Conservation (phyloP, 2,329 filamentous ascomycete genomes). For the Trichoderma harzianum region DNA sequence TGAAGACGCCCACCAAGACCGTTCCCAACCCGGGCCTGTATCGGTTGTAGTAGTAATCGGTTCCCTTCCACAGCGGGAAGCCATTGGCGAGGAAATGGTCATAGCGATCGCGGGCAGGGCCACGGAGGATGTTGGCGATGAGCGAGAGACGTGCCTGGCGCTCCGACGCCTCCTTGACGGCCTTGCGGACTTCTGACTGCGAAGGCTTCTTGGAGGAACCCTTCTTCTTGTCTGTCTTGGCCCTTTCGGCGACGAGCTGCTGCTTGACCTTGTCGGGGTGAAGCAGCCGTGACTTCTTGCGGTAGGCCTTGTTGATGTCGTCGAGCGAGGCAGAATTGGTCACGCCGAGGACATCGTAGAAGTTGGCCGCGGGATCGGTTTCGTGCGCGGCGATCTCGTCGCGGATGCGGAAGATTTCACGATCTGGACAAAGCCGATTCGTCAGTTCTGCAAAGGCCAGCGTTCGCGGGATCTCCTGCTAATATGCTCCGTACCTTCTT, state of each 20-base stretch:
- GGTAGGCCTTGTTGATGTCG: constrained; percentile 91
- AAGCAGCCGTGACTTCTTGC: constrained; percentile 75
- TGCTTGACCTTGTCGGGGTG: constrained; percentile 97
- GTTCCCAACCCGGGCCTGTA: constrained; percentile 88
- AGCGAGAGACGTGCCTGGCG: constrained; percentile 81
- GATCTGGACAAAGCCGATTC: constrained; percentile 55
- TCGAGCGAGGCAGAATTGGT: constrained; percentile 70
- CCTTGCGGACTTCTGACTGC: constrained; percentile 70
- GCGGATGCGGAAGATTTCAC: constrained; percentile 93
- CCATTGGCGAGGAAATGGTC: constrained; percentile 92
- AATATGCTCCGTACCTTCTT: constrained; percentile 62
- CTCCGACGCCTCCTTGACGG: constrained; percentile 76
- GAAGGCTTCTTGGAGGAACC: constrained; percentile 63
- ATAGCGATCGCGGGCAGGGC: constrained; percentile 78
- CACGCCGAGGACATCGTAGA: constrained; percentile 91
- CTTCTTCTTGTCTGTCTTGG: constrained; percentile 52
- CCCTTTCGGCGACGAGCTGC: constrained; percentile 69
- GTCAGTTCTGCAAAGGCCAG: not conserved
- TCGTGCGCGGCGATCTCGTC: constrained; percentile 85
- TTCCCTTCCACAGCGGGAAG: constrained; percentile 95
- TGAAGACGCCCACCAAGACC: constrained; percentile 75
- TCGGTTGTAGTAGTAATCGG: constrained; percentile 95
- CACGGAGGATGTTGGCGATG: constrained; percentile 81
- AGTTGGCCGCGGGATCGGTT: constrained; percentile 70
- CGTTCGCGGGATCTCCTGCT: not conserved